A percentile compares a stretch with the other conserved stretches of the same genome.
These are phyloP conservation scores for Amaranthus palmeri DNA, from an alignment of 148 eudicot species.

Conservation along the genomic window DNA sequence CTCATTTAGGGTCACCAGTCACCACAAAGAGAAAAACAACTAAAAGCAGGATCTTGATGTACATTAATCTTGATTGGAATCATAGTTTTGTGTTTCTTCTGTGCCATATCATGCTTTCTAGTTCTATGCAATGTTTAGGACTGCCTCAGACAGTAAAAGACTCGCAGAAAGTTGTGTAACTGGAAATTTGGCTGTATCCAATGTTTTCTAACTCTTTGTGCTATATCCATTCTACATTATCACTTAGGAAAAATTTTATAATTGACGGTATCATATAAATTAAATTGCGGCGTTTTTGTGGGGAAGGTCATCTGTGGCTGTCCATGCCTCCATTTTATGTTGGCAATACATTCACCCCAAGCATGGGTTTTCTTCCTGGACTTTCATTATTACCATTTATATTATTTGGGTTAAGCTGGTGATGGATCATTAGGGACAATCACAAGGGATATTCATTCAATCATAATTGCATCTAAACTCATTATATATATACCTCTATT, in stretches of 20 bases:
- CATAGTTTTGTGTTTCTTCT: no score
- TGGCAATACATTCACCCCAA: background rate
- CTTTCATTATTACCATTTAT: background rate
- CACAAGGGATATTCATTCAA: background rate
- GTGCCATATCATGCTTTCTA: no score
- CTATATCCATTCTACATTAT: background rate
- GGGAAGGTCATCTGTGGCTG: background rate
- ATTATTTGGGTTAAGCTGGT: background rate
- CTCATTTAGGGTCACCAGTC: no score
- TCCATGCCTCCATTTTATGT: no score
- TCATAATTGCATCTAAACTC: background rate
- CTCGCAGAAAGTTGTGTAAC: background rate
- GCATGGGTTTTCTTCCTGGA: background rate
- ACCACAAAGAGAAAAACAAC: no score
- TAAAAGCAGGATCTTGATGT: no score
- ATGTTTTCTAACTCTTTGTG: background rate
- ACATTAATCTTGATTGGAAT: no score
- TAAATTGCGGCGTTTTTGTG: no score
- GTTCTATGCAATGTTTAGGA: no score
- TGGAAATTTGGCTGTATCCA: background rate
- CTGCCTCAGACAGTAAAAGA: no score
- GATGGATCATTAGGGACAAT: background rate
- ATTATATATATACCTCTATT: background rate
- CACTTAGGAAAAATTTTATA: background rate
- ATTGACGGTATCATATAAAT: no score